Evolutionary conservation across 352 stramenopile species (phyloP).

Genomic region (Pythium brachiatum): DNA sequence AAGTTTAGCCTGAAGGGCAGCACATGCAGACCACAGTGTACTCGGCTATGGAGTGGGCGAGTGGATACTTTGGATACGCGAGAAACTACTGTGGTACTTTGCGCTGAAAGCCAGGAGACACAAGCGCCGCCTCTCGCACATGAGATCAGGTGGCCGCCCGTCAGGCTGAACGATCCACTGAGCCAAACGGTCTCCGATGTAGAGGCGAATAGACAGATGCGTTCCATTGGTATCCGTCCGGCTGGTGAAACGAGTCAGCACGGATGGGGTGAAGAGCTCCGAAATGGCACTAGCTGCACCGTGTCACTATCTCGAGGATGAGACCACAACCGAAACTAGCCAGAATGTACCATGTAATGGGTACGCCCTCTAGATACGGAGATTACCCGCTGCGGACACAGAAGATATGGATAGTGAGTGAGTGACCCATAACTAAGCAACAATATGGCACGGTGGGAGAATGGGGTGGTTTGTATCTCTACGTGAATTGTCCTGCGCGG

Average conservation of each 20-base stretch:
- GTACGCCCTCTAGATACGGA: not conserved
- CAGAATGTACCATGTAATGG: not conserved
- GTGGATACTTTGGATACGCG: not conserved
- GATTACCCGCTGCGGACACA: not conserved
- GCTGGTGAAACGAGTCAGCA: constrained; percentile 1
- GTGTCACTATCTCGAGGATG: not conserved
- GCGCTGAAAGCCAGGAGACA: not conserved
- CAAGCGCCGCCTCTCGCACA: not conserved
- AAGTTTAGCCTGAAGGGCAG: too few relatives aligned
- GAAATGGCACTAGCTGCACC: not conserved
- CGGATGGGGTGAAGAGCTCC: not conserved
- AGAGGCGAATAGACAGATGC: not conserved
- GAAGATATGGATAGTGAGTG: not conserved
- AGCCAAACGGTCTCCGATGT: not conserved
- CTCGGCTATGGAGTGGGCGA: too few relatives aligned
- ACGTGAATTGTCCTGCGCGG: constrained; percentile 1
- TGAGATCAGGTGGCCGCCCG: too few relatives aligned
- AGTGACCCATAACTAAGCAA: not conserved
- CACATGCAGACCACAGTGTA: too few relatives aligned
- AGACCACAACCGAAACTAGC: not conserved
- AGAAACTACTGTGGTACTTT: not conserved
- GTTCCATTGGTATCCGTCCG: not conserved
- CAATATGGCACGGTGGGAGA: too few relatives aligned
- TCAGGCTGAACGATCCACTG: not conserved
- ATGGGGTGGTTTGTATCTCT: not conserved